Evolutionary conservation across 768 basidiomycete genomes (phyloP), one percentile per base, ranked within the genome.

Genomic region (Erythrobasidium yunnanense): DNA sequence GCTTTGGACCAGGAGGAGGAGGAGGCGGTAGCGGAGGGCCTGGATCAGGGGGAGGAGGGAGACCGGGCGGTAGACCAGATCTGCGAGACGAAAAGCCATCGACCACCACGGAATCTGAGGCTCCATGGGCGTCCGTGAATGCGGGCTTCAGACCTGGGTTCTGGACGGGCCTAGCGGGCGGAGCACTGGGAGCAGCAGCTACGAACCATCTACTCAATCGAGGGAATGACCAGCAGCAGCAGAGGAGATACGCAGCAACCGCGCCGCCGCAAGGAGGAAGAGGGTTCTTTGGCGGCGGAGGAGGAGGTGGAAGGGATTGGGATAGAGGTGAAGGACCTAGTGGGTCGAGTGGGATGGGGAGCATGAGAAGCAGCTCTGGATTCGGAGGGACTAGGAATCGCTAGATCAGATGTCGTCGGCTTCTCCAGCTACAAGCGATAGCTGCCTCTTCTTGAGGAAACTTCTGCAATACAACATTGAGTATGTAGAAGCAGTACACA

Each of bases 301-400:
- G 27, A 5, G 56, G n/a, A 22, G 38, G 3, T 20, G 25, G 34
- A 15, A 33, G 27, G 35, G 38, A 46, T 27, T 29, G 32, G n/a
- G 60, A 63, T 51, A 63, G 60, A 63, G 60, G 60, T 6, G 60
- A 63, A 33, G 60, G 60, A 32, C 8, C 22, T n/a, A 63, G 60
- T 23, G 60, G 60, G 20, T 30, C 56, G 4, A 63, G 4, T 3
- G 60, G 60, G 25, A 8, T 51, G 15, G 60, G 60, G 8, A 33
- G 47, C 30, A 63, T 63, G 60, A 7, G 60, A 18, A 63, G 32
- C 6, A 50, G 47, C 32, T 63, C 60, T 27, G 60, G 60, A n/a
- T 63, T 63, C 34, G 60, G 60, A 20, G 60, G 60, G 49, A 51
- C 49, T 8, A 8, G 49, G 49, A 51, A 51, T 23, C 8, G 49